Conservation (phyloP, 345 rosid species). For the Salix exigua region DNA sequence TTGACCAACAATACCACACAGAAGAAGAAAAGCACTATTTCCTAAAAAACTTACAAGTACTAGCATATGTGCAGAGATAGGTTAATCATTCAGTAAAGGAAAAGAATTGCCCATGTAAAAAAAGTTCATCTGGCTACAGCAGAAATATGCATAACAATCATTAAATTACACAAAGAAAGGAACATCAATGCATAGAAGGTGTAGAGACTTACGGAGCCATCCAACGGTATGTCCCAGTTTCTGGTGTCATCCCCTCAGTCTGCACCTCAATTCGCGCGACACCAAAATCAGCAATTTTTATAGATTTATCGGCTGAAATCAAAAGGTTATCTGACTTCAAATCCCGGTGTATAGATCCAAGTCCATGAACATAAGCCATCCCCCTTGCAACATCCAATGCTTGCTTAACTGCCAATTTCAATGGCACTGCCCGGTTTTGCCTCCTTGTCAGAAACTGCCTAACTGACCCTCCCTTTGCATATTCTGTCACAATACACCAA, state of each 20-base stretch:
- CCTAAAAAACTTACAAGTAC: neutral
- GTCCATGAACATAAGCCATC: slow-evolving; percentile 30
- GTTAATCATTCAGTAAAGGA: neutral
- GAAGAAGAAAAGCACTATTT: neutral
- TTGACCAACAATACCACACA: neutral
- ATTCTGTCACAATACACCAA: slow-evolving; percentile 33
- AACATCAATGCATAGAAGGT: neutral
- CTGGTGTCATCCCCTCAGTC: slow-evolving; percentile 38
- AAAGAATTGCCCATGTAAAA: neutral
- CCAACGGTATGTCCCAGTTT: slow-evolving; percentile 35
- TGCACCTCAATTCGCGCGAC: slow-evolving; percentile 36
- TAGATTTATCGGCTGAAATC: slow-evolving; percentile 24
- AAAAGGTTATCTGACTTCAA: slow-evolving; percentile 30
- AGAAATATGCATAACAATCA: neutral
- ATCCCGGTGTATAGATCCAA: slow-evolving; percentile 27
- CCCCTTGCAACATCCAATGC: slow-evolving; percentile 32
- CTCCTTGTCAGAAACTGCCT: slow-evolving; percentile 21
- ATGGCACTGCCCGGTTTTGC: slow-evolving; percentile 24
- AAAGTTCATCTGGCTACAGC: neutral
- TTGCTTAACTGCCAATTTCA: slow-evolving; percentile 35
- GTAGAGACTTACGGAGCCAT: slow-evolving; percentile 31
- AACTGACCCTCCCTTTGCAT: slow-evolving; percentile 34
- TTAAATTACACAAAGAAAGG: neutral
- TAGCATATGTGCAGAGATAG: neutral
- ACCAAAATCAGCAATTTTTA: slow-evolving; percentile 33